Base-by-base conservation (phyloP, 139 green algal genomes). In the Chlorella ohadii region DNA sequence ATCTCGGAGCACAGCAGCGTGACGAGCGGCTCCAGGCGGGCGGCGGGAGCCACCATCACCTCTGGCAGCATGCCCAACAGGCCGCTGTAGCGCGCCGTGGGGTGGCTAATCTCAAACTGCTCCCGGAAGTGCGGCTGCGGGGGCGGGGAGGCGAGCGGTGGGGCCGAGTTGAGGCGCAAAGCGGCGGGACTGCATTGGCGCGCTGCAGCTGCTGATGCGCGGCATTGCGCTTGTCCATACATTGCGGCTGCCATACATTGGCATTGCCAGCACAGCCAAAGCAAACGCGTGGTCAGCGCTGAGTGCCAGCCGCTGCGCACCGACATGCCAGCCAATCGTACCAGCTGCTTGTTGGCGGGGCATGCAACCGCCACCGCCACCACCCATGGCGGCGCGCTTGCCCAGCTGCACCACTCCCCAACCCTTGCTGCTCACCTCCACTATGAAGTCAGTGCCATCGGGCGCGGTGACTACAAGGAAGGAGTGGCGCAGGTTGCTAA, bases 1-100 rank as follows among this genome's bases (percentile, higher is more conserved):
- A 94, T 92, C 87, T 93, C 89, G 9, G 77, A 77, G 56, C 87
- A 92, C 66, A 95, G 57, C 72, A 95, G 57, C 59, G 87, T 59
- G 41, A 95, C 88, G 17, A 89, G 67, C 4, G 81, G 84, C 41
- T 85, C 75, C 23, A 96, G 79, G 22, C 85, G 78, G 4, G 64
- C 67, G 33, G 88, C 44, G 2, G 78, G 82, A 41, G 85, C 90
- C 75, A 96, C 91, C 78, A 96, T 91, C 36, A 86, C 86, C 1
- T 84, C 56, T 0, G 93, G 93, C 61, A 96, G 31, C 38, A 82
- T 61, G 75, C 89, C 51, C 75, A 91, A 22, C 4, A 89, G 39
- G 47, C 77, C 57, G 77, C 79, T n/a, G 70, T 93, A 93, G 2
- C 79, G 75, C 23, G 41, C 33, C 0, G 82, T 91, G 19, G 74